phyloP scores from a whole-genome alignment of 768 basidiomycete species.

The Suillus bovinus region DNA sequence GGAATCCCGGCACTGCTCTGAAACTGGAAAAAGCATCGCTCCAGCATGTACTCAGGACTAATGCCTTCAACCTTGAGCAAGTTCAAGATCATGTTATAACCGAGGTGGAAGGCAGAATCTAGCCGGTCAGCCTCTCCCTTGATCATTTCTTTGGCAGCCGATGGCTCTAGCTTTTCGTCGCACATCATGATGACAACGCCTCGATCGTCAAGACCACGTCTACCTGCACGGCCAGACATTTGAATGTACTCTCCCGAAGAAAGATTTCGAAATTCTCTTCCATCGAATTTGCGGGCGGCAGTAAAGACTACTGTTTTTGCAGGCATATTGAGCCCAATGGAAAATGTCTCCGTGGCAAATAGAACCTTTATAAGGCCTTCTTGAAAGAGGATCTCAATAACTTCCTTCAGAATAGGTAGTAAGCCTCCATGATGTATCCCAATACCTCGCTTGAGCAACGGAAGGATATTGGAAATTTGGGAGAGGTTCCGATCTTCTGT shows the following conservation, averaged over 20 bases:
- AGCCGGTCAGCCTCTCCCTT: conserved; percentile 96
- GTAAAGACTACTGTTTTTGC: conserved; percentile 99
- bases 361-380: conserved; percentile 97
- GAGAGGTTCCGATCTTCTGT: conserved; percentile 87
- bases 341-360: conserved; percentile 98
- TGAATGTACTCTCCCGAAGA: conserved; percentile 98
- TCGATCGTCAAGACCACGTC: conserved; percentile 96
- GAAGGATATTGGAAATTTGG: conserved; percentile 90
- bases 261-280: conserved; percentile 89
- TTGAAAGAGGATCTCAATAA: conserved; percentile 98
- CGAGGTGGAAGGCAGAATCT: conserved; percentile 97
- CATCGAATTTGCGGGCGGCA: conserved; percentile 93
- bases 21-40: conserved; percentile 98
- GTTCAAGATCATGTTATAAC: conserved; percentile 99
- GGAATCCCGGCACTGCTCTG: conserved; percentile 95
- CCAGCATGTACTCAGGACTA: conserved; percentile 97
- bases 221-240: conserved; percentile 98
- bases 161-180: conserved; percentile 95
- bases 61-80: conserved; percentile 98
- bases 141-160: conserved; percentile 92
- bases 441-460: conserved; percentile 90
- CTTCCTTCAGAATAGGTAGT: conserved; percentile 96
- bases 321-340: conserved; percentile 98
- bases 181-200: conserved; percentile 99
- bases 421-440: conserved; percentile 99